These are phyloP conservation scores for Colletotrichum sp. DNA, from an alignment of 2,329 filamentous ascomycete species.

Conservation along the genomic window DNA sequence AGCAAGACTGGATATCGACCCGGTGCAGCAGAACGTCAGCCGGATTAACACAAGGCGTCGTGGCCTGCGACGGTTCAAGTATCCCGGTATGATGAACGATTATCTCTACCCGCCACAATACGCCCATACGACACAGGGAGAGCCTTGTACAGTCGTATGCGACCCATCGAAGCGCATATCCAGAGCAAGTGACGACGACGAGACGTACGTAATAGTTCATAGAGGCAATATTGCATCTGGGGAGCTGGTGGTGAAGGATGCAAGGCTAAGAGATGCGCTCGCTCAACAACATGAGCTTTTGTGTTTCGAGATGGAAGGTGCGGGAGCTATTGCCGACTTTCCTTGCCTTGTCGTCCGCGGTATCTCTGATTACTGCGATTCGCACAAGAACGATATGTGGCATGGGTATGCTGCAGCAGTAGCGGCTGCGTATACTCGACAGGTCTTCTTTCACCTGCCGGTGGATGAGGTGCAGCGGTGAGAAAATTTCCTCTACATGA, in stretches of 20 bases:
- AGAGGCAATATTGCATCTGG: slow-evolving; percentile 24
- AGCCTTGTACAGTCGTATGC: neutral
- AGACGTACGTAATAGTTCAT: slow-evolving; percentile 18
- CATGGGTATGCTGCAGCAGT: slow-evolving; percentile 10
- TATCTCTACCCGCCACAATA: neutral
- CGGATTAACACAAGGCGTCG: neutral
- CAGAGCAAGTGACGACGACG: slow-evolving; percentile 3
- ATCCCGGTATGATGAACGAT: neutral
- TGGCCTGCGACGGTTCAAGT: neutral
- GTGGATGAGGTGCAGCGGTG: neutral
- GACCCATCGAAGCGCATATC: slow-evolving; percentile 1
- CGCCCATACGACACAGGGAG: neutral
- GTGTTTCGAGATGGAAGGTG: slow-evolving; percentile 25
- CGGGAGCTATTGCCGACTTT: slow-evolving; percentile 18
- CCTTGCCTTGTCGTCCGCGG: slow-evolving; percentile 21
- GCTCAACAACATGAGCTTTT: slow-evolving; percentile 10
- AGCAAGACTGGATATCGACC: neutral
- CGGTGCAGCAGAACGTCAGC: neutral
- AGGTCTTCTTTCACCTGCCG: slow-evolving; percentile 21
- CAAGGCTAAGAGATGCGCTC: slow-evolving; percentile 18
- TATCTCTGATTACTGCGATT: slow-evolving; percentile 23
- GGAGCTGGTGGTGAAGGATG: slow-evolving; percentile 20
- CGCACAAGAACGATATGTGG: slow-evolving; percentile 20
- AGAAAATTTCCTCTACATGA: neutral
- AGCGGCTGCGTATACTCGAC: slow-evolving; percentile 19